Base-by-base conservation (phyloP, 108 stramenopile genomes). In the Stephanodiscus minutulus region DNA sequence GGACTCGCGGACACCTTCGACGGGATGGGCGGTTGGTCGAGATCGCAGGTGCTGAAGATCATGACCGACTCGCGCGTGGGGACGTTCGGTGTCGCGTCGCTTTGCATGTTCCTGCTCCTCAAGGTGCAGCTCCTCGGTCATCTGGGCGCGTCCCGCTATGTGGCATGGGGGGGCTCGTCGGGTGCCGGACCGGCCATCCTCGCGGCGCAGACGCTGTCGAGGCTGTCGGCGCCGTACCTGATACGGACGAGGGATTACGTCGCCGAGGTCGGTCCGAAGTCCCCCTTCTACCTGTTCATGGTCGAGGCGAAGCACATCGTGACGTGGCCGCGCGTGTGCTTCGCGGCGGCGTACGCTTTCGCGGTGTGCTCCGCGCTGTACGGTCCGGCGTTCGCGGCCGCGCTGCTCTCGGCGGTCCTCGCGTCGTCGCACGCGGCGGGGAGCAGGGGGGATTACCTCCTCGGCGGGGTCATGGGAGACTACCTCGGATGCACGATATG, bases 31-130 rank as follows among this genome's bases (percentile, higher is more conserved):
- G 92, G 92, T 10, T 94, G 92, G 92, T 80, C 76, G 0, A 72
- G 73, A 43, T 53, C 62, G 21, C 92, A 94, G 74, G 86, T 94
- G 28, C 70, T 94, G 13, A 83, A 77, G 41, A 94, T 94, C 62
- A 94, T 94, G 92, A 85, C 88, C 10, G 92, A 94, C 65, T 82
- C 88, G 24, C 74, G 92, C 5, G 52, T 90, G 25, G 92, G 92
- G 2, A 94, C 92, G 12, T 94, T 82, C 76, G 92, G 90, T 9
- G 88, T 86, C 68, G 90, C 88, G 20, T 81, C 69, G 49, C 72
- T 94, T 63, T 48, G 72, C 1, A 18, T 94, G 20, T 89, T 84
- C 71, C 64, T 88, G 31, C 50, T 86, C 39, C 59, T 73, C 12
- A 94, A 91, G 61, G 55, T 86, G n/a, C 61, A 87, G 55, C 57